Percentiles rank a stretch among this genome's conserved stretches.
phyloP scores from a whole-genome alignment of 768 basidiomycete species.

The Rhizopogon sp. region DNA sequence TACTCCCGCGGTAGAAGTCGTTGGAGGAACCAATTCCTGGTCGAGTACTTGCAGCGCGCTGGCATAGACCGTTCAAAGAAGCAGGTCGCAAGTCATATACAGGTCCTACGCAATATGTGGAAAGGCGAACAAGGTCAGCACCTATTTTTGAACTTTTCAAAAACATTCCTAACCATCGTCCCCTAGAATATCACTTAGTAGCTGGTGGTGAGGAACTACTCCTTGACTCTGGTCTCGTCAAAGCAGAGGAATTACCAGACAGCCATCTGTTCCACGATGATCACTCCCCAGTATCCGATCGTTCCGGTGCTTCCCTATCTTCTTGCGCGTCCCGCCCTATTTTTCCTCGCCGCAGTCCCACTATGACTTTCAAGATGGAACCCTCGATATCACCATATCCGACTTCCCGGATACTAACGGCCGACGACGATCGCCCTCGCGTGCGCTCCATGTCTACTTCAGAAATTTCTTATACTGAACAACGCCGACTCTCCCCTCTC shows the following conservation, averaged over 20 bases:
- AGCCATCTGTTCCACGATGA: conserved; percentile 27
- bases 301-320: conserved; percentile 24
- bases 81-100: conserved; percentile 87
- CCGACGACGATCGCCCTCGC: conserved; percentile 25
- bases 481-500: conserved; percentile 28
- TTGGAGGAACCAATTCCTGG: conserved; percentile 83
- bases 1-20: conserved; percentile 75
- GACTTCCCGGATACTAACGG: conserved; percentile 13
- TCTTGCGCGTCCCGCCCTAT: conserved; percentile 21
- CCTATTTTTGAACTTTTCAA: neutral
- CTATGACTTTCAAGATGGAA: conserved; percentile 17
- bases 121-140: conserved; percentile 68
- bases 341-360: conserved; percentile 19
- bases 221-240: conserved; percentile 45
- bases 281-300: conserved; percentile 26
- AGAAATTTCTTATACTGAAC: conserved; percentile 21
- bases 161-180: conserved; percentile 3
- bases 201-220: conserved; percentile 76
- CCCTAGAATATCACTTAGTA: conserved; percentile 68
- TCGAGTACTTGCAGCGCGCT: conserved; percentile 68
- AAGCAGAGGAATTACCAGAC: conserved; percentile 52
- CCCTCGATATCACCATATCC: conserved; percentile 20
- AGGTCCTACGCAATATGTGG: conserved; percentile 85
- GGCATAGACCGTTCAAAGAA: conserved; percentile 77
- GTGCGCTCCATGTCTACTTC: conserved; percentile 27